Conservation (phyloP, 495 filamentous ascomycete species). For the Daldinia vernicosa region DNA sequence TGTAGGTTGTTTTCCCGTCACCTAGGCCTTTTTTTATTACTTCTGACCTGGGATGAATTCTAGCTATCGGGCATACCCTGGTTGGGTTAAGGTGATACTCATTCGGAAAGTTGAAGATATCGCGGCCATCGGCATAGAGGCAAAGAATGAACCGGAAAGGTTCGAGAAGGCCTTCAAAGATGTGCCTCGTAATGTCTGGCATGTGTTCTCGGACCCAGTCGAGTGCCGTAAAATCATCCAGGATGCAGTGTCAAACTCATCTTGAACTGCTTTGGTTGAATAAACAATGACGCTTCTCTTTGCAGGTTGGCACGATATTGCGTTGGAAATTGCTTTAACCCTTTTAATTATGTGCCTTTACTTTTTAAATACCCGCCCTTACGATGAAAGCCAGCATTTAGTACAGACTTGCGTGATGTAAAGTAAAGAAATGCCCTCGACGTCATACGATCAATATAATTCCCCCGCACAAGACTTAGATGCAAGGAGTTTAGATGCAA, state of each 20-base stretch:
- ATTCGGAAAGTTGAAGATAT: constrained; percentile 87
- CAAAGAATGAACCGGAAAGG: constrained; percentile 75
- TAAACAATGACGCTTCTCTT: background rate
- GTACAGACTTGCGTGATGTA: background rate
- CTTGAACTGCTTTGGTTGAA: background rate
- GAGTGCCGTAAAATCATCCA: constrained; percentile 63
- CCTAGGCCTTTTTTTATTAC: background rate
- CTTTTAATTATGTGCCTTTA: background rate
- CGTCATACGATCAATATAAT: constrained; percentile 27
- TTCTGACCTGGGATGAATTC: constrained; percentile 20
- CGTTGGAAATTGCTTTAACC: background rate
- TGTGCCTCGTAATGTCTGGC: constrained; percentile 76
- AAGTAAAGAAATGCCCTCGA: constrained; percentile 4
- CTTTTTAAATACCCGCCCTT: background rate
- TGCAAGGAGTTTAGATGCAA: background rate
- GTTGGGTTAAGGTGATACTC: constrained; percentile 81
- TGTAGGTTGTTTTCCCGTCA: constrained; percentile 53
- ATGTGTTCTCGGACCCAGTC: constrained; percentile 77
- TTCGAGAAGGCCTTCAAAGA: constrained; percentile 87
- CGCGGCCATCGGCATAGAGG: constrained; percentile 68
- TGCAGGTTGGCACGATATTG: background rate
- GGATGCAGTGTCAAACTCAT: constrained; percentile 44
- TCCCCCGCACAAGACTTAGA: constrained; percentile 20
- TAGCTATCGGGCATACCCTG: constrained; percentile 61
- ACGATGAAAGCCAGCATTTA: background rate